A percentile compares a stretch with the other conserved stretches of the same genome.
phyloP scores from a whole-genome alignment of 306 rosid genomes.

The Quercus cerris region DNA sequence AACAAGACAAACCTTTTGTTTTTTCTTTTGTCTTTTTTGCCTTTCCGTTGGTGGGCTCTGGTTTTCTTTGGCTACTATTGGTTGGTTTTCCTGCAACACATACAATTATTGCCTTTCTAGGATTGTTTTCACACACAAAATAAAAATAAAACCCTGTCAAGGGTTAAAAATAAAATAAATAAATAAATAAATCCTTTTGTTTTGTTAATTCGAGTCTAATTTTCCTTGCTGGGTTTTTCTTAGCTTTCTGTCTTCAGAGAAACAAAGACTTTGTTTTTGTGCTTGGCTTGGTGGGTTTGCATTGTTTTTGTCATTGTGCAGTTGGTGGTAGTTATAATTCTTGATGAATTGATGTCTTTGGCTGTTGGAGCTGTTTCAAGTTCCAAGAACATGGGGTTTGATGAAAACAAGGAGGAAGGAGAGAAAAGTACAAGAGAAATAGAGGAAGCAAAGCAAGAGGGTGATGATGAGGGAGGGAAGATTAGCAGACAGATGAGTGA shows the following conservation, averaged over 20 bases:
- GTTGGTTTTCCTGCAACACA: slow-evolving; percentile 20
- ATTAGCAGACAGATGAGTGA: slow-evolving; percentile 54
- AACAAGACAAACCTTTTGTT: slow-evolving; percentile 4
- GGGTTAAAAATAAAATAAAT: no score
- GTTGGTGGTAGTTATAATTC: background rate
- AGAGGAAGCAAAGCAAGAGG: slow-evolving; percentile 27
- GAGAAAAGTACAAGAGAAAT: slow-evolving; percentile 17
- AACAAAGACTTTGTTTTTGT: background rate
- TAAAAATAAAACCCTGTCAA: slow-evolving; percentile 4
- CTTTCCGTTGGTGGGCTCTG: background rate
- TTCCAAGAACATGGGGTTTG: slow-evolving; percentile 72
- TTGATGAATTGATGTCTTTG: slow-evolving; percentile 49
- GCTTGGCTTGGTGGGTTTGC: slow-evolving; percentile 5
- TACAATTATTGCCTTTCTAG: slow-evolving; percentile 12
- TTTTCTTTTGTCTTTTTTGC: background rate
- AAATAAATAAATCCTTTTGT: background rate
- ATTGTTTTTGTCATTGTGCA: background rate
- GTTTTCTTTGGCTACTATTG: slow-evolving; percentile 6
- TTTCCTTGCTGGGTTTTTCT: slow-evolving; percentile 3
- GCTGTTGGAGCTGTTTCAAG: slow-evolving; percentile 47
- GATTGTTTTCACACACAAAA: background rate
- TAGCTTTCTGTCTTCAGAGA: background rate
- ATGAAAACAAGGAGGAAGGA: slow-evolving; percentile 42
- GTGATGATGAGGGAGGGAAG: slow-evolving; percentile 35
- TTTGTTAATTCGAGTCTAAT: background rate